Percentiles rank a stretch among this genome's conserved stretches.
Conservation (phyloP, 192 early-diverging fungal species). For the Rhizoclosmatium globosum region DNA sequence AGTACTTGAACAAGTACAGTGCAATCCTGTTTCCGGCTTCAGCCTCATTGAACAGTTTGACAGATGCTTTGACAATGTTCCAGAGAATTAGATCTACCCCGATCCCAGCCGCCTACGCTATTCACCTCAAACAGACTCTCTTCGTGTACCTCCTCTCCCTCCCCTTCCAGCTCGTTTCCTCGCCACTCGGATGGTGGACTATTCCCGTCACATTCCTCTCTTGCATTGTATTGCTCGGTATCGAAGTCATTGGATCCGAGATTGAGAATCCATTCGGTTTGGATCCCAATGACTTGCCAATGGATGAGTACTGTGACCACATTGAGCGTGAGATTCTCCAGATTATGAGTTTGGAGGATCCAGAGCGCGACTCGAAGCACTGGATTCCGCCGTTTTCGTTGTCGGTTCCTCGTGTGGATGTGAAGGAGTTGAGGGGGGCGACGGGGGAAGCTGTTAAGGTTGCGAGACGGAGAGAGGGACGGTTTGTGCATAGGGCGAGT, state of each 20-base stretch:
- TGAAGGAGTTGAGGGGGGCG: not conserved
- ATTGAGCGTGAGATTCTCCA: slow-evolving; percentile 22
- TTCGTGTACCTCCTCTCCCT: slow-evolving; percentile 77
- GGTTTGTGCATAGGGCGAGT: not conserved
- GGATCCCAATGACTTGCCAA: slow-evolving; percentile 39
- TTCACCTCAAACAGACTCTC: slow-evolving; percentile 87
- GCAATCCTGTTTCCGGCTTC: not conserved
- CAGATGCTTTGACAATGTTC: slow-evolving; percentile 60
- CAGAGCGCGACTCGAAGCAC: not conserved
- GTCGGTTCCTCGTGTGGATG: not conserved
- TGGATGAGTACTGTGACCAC: slow-evolving; percentile 33
- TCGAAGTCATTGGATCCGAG: slow-evolving; percentile 86
- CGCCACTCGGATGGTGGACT: slow-evolving; percentile 56
- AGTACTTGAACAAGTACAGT: not conserved
- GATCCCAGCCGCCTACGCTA: slow-evolving; percentile 88
- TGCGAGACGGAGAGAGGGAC: not conserved
- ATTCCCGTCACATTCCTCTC: slow-evolving; percentile 75
- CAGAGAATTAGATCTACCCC: slow-evolving; percentile 88
- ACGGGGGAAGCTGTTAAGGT: not conserved
- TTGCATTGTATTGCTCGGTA: slow-evolving; percentile 79
- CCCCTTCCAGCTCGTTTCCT: slow-evolving; percentile 81
- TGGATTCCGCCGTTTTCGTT: slow-evolving; percentile 27
- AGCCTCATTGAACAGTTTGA: slow-evolving; percentile 21
- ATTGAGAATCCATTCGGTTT: slow-evolving; percentile 95
- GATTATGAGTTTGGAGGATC: slow-evolving; percentile 16